phyloP scores from a whole-genome alignment of 192 early-diverging fungal genomes.

The Linnemannia hyalina region DNA sequence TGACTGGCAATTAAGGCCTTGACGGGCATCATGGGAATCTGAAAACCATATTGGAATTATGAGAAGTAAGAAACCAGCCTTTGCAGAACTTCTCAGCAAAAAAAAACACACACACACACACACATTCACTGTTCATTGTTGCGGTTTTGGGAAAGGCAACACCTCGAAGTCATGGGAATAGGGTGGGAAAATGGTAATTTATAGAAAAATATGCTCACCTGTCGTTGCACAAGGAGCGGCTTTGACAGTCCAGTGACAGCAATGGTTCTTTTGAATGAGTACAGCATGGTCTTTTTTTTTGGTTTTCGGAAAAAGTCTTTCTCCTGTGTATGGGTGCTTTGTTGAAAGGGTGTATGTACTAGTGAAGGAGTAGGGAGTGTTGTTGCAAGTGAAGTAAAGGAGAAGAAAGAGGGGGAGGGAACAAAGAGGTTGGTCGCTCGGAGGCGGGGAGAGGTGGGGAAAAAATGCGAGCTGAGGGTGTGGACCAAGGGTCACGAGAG shows the following conservation, averaged over 20 bases:
- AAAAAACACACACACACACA: not conserved
- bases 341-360: not conserved
- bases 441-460: not conserved
- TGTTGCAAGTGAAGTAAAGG: not conserved
- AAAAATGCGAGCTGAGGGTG: not conserved
- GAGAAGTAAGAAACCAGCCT: not conserved
- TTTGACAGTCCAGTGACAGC: slow-evolving; percentile 20
- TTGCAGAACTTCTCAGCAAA: not conserved
- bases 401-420: not conserved
- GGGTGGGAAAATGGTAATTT: not conserved
- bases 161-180: not conserved
- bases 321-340: not conserved
- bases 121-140: not conserved
- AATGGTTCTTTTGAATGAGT: slow-evolving; percentile 26
- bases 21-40: slow-evolving; percentile 15
- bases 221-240: slow-evolving; percentile 6
- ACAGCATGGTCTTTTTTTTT: slow-evolving; percentile 14
- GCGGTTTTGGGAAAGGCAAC: not conserved
- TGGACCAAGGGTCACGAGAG: slow-evolving; percentile 2
- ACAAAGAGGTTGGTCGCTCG: not conserved
- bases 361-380: not conserved
- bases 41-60: not conserved
- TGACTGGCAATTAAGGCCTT: slow-evolving; percentile 36
- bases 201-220: slow-evolving; percentile 17
- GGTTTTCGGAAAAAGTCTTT: not conserved